These are phyloP conservation scores for Globisporangium yorkense DNA, from an alignment of 352 stramenopile species.

Conservation along the genomic window DNA sequence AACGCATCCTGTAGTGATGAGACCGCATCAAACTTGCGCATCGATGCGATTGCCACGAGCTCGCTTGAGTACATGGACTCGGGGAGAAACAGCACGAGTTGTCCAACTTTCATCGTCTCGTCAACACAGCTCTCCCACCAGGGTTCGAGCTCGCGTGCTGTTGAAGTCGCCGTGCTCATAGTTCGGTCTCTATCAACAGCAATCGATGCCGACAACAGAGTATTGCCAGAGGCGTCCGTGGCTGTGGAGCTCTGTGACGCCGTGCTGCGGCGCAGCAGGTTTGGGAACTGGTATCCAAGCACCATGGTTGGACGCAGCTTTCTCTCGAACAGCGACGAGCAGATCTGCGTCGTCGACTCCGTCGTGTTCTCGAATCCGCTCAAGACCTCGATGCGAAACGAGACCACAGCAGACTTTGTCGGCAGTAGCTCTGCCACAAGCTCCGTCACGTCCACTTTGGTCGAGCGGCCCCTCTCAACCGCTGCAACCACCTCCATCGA, in stretches of 20 bases:
- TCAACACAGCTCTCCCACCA: conserved; percentile 57
- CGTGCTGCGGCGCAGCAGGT: conserved; percentile 19
- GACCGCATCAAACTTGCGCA: conserved; percentile 17
- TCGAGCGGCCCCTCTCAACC: conserved; percentile 40
- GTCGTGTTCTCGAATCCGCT: conserved; percentile 16
- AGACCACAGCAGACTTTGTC: conserved; percentile 33
- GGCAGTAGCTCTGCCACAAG: conserved; percentile 33
- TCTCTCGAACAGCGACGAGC: conserved; percentile 56
- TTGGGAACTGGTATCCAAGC: conserved; percentile 41
- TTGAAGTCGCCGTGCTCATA: conserved; percentile 15
- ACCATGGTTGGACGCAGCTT: conserved; percentile 37
- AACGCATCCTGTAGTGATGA: conserved; percentile 18
- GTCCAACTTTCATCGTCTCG: conserved; percentile 34
- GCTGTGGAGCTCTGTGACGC: conserved; percentile 37
- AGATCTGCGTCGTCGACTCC: conserved; percentile 41
- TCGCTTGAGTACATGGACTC: conserved; percentile 14
- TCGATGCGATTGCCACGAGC: conserved; percentile 31
- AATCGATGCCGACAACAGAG: conserved; percentile 13
- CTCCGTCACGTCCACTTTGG: conserved; percentile 47
- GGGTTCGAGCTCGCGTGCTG: conserved; percentile 24
- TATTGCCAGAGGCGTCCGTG: conserved; percentile 1
- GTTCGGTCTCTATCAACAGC: conserved; percentile 24
- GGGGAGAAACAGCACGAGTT: conserved; percentile 47
- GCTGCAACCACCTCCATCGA: conserved; percentile 30
- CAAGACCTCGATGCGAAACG: conserved; percentile 49